A percentile compares a stretch with the other conserved stretches of the same genome.
Evolutionary conservation across 768 basidiomycete genomes (phyloP).

Genomic region (Exsudoporus frostii): DNA sequence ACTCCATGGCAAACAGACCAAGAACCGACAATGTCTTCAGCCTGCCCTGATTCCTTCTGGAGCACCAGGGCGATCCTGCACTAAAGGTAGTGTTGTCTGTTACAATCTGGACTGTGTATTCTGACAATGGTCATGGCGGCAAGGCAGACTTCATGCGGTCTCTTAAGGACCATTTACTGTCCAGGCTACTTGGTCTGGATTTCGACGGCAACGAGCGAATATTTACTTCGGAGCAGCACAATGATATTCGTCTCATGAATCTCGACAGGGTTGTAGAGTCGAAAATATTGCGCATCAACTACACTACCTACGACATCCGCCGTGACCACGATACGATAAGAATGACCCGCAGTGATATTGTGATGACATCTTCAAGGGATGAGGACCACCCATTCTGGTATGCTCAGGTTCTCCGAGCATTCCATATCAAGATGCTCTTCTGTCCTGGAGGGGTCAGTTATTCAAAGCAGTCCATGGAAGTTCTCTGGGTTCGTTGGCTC

Average conservation of each 20-base stretch:
- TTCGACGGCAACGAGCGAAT: constrained; percentile 12
- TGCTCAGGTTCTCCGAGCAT: constrained; percentile 15
- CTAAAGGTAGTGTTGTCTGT: not conserved
- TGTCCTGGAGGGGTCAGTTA: not conserved
- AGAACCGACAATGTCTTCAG: not conserved
- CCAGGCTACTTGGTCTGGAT: constrained; percentile 5
- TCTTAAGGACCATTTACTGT: constrained; percentile 24
- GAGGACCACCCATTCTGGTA: constrained; percentile 22
- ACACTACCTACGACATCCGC: constrained; percentile 19
- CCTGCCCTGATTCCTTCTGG: not conserved
- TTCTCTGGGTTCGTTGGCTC: constrained; percentile 27
- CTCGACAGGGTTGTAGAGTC: not conserved
- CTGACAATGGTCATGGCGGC: too few species aligned
- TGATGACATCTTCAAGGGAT: constrained; percentile 12
- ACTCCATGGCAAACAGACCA: not conserved
- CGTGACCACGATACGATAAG: constrained; percentile 8
- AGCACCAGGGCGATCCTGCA: constrained; percentile 3
- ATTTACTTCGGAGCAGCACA: constrained; percentile 6
- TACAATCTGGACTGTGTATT: too few species aligned
- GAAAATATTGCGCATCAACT: constrained; percentile 2
- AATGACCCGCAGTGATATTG: not conserved
- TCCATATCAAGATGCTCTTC: constrained; percentile 1
- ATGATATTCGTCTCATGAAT: not conserved
- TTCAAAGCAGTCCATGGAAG: constrained; percentile 1
- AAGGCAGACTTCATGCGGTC: constrained; percentile 13